Percentiles rank a stretch among this genome's conserved stretches.
phyloP scores from a whole-genome alignment of 306 rosid genomes.

The Cucurbita argyrosperma region DNA sequence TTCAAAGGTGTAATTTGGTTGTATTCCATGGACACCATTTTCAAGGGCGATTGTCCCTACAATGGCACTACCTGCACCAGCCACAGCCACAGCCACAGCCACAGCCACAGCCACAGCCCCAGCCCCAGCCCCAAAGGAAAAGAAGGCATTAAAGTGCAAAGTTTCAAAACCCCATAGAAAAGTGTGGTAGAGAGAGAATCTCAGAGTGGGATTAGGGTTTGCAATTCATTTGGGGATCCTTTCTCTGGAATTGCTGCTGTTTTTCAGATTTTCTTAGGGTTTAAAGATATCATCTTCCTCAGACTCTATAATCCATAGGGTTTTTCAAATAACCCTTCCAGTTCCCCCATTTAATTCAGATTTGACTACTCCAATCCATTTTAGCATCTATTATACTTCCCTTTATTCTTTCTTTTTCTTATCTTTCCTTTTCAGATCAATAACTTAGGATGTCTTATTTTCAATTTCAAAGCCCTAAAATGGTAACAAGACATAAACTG shows the following conservation, averaged over 20 bases:
- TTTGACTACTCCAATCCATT: neutral
- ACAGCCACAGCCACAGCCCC: neutral
- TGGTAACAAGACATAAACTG: neutral
- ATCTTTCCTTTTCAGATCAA: neutral
- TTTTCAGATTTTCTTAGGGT: neutral
- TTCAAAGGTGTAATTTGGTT: neutral
- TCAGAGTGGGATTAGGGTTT: neutral
- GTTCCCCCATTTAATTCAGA: neutral
- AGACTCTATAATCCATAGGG: neutral
- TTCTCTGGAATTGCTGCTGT: neutral
- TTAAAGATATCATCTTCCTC: neutral
- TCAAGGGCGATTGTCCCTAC: conserved; percentile 2
- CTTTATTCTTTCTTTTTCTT: neutral
- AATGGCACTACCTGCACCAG: neutral
- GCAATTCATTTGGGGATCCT: neutral
- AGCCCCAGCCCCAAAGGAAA: neutral
- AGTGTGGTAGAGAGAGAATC: neutral
- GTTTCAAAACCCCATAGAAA: neutral
- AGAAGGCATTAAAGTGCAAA: conserved; percentile 3
- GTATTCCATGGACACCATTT: neutral
- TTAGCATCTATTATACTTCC: neutral
- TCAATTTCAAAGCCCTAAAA: neutral
- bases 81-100: neutral
- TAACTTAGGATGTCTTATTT: neutral
- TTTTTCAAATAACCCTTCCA: neutral